A percentile compares a stretch with the other conserved stretches of the same genome.
phyloP scores from a whole-genome alignment of 306 rosid genomes.

The Fragaria iinumae region DNA sequence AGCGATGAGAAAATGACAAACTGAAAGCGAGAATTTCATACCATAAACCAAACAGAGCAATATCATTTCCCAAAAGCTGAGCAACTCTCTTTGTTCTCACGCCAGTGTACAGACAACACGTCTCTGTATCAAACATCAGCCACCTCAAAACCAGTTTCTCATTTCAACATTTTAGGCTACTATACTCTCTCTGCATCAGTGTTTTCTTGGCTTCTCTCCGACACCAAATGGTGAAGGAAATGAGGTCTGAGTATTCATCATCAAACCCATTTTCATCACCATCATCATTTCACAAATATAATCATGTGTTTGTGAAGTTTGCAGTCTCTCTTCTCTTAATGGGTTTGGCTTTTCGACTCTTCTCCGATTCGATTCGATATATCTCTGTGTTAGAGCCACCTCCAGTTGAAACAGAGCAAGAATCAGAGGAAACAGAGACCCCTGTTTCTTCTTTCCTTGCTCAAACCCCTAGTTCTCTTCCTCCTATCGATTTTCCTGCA shows the following conservation, averaged over 20 bases:
- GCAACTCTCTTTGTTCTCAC: neutral
- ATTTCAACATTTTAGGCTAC: neutral
- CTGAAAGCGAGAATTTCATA: neutral
- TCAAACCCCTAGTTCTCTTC: conserved; percentile 21
- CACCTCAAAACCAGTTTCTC: conserved; percentile 1
- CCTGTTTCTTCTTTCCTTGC: conserved; percentile 9
- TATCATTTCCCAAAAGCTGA: neutral
- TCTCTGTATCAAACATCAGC: conserved; percentile 3
- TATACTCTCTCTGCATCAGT: neutral
- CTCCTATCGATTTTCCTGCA: conserved; percentile 23
- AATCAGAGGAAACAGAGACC: conserved; percentile 12
- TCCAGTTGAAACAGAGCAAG: conserved; percentile 18
- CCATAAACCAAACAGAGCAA: neutral
- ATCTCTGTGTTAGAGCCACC: conserved; percentile 14
- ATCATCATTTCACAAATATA: conserved; percentile 25
- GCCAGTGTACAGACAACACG: neutral
- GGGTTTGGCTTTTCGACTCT: conserved; percentile 43
- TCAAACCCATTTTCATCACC: conserved; percentile 24
- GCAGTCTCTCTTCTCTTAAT: conserved; percentile 34
- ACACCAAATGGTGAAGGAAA: conserved; percentile 31
- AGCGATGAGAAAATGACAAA: neutral
- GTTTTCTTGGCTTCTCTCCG: neutral
- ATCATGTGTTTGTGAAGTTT: conserved; percentile 31
- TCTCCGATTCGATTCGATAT: conserved; percentile 29
- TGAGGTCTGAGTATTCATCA: conserved; percentile 25